A percentile compares a stretch with the other conserved stretches of the same genome.
Conservation (phyloP, 2,329 filamentous ascomycete species). For the Mariannaea elegans region DNA sequence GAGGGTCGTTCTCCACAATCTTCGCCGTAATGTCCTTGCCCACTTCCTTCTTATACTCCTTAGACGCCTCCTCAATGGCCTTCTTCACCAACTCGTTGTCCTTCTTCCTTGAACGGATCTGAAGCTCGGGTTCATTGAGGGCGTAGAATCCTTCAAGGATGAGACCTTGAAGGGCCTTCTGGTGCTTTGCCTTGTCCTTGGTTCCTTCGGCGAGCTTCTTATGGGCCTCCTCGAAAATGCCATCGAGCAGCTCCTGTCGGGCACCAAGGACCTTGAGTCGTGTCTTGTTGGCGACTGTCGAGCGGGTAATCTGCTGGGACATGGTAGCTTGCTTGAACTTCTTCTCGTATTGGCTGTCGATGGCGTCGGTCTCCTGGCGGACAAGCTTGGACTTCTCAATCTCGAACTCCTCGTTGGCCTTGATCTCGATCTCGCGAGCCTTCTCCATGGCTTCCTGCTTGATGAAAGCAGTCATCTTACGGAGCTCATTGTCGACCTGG, state of each 20-base stretch:
- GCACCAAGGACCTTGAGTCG: constrained; percentile 87
- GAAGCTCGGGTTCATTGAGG: constrained; percentile 80
- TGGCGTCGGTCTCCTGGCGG: constrained; percentile 90
- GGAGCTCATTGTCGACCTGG: constrained; percentile 96
- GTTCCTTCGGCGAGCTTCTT: constrained; percentile 72
- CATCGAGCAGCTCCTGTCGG: constrained; percentile 89
- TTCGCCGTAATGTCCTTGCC: constrained; percentile 74
- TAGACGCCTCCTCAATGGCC: constrained; percentile 78
- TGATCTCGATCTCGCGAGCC: constrained; percentile 95
- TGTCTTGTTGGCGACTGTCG: constrained; percentile 95
- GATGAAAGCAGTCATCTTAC: constrained; percentile 99
- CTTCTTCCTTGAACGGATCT: constrained; percentile 79
- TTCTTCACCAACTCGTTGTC: constrained; percentile 81
- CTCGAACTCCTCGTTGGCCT: constrained; percentile 98
- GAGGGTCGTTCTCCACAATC: constrained; percentile 80
- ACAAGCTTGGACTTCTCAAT: constrained; percentile 99
- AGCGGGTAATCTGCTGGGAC: constrained; percentile 98
- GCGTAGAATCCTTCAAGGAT: constrained; percentile 92
- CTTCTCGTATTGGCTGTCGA: constrained; percentile 94
- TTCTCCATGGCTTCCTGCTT: constrained; percentile 98
- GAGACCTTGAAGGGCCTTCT: constrained; percentile 78
- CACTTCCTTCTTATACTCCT: constrained; percentile 84
- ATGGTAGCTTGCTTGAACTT: constrained; percentile 99
- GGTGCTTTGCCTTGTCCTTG: constrained; percentile 79
- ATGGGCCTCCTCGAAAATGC: constrained; percentile 83